These are phyloP conservation scores for Solidago caesia DNA, from an alignment of 129 eudicot genomes.

Conservation along the genomic window DNA sequence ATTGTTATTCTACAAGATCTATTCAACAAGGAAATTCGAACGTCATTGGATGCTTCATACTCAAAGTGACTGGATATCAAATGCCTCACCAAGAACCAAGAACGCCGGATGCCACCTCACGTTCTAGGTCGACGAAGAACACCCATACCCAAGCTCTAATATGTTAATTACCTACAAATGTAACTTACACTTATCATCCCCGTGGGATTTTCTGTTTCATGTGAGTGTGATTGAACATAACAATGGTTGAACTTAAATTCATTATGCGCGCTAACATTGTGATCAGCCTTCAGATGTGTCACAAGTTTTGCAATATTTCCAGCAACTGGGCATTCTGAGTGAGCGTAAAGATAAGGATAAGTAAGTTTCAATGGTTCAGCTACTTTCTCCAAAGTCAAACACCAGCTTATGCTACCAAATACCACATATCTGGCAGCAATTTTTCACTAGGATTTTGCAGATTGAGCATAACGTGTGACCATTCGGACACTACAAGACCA, in stretches of 20 bases:
- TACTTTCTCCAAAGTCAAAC: slow-evolving; percentile 9
- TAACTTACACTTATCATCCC: neutral
- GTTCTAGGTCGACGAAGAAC: too few species aligned
- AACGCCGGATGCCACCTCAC: too few species aligned
- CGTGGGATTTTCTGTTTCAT: neutral
- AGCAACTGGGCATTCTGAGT: neutral
- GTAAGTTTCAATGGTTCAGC: neutral
- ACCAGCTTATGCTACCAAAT: neutral
- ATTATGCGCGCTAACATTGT: neutral
- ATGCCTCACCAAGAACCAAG: too few species aligned
- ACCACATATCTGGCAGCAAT: neutral
- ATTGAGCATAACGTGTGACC: slow-evolving; percentile 15
- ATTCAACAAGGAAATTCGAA: too few species aligned
- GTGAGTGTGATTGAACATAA: neutral
- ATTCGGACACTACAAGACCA: neutral
- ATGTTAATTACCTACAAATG: neutral
- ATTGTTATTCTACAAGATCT: too few species aligned
- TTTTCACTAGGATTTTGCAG: neutral
- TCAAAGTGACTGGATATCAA: too few species aligned
- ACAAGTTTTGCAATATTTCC: neutral
- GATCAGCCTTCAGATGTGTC: neutral
- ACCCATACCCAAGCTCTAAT: too few species aligned
- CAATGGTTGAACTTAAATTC: neutral
- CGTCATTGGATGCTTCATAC: too few species aligned
- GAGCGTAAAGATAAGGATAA: slow-evolving; percentile 4